A percentile compares a stretch with the other conserved stretches of the same genome.
Evolutionary conservation across 306 rosid genomes (phyloP).

Genomic region (Herpetospermum pedunculosum): DNA sequence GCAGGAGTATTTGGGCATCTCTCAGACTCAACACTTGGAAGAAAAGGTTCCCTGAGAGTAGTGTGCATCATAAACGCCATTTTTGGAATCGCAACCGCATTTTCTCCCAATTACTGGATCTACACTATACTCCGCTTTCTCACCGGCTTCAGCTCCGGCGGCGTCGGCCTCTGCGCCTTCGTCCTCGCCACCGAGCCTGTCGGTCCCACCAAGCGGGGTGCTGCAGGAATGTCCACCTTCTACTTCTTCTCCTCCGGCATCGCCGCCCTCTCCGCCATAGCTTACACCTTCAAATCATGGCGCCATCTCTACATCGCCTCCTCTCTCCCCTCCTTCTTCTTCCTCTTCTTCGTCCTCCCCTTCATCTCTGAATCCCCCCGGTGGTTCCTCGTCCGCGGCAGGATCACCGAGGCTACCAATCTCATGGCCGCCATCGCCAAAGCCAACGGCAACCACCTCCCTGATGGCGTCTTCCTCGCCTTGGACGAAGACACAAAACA

Average conservation of each 20-base stretch:
- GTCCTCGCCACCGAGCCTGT: slow-evolving; percentile 76
- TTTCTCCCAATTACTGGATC: slow-evolving; percentile 43
- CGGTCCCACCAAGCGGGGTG: slow-evolving; percentile 61
- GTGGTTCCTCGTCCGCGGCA: slow-evolving; percentile 80
- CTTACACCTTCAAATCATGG: slow-evolving; percentile 58
- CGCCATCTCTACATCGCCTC: slow-evolving; percentile 57
- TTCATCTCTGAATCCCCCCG: slow-evolving; percentile 83
- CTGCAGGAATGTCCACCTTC: slow-evolving; percentile 78
- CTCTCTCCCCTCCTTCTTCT: slow-evolving; percentile 66
- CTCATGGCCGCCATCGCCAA: slow-evolving; percentile 59
- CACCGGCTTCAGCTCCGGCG: slow-evolving; percentile 76
- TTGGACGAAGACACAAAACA: slow-evolving; percentile 44
- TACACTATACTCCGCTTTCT: slow-evolving; percentile 65
- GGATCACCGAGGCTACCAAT: slow-evolving; percentile 38
- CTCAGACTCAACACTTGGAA: slow-evolving; percentile 70
- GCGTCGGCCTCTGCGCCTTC: slow-evolving; percentile 77
- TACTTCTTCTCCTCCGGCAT: slow-evolving; percentile 87
- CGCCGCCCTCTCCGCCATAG: slow-evolving; percentile 48
- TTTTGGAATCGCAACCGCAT: slow-evolving; percentile 66
- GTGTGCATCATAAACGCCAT: slow-evolving; percentile 63
- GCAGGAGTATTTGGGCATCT: slow-evolving; percentile 91
- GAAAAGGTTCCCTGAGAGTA: slow-evolving; percentile 60
- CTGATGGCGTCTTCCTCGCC: slow-evolving; percentile 28
- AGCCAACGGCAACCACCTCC: slow-evolving; percentile 44
- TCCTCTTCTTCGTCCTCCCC: slow-evolving; percentile 41